Conservation (phyloP, 2,329 filamentous ascomycete genomes). For the Cordyceps militaris region DNA sequence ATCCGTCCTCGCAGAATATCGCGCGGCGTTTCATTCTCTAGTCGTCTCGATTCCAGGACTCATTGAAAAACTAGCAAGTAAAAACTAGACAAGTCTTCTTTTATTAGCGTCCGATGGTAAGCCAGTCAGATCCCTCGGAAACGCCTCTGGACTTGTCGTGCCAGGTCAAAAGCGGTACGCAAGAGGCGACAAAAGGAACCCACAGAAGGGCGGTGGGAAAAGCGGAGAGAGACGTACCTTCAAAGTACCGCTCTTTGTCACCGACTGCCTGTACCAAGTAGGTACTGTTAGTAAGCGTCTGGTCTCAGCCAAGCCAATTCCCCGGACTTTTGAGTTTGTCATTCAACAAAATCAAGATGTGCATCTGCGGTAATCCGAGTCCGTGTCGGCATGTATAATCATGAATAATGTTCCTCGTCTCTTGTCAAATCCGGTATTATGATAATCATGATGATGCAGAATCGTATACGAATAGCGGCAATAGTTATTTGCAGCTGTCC, state of each 20-base stretch:
- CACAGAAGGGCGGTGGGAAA: background rate
- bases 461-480: background rate
- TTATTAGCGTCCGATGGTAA: slow-evolving; percentile 1
- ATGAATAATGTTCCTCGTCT: too few species aligned
- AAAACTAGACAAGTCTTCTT: background rate
- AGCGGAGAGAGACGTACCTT: background rate
- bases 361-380: background rate
- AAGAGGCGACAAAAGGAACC: background rate
- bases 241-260: background rate
- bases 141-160: background rate
- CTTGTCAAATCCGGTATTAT: background rate
- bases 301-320: slow-evolving; percentile 1
- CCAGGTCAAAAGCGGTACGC: background rate
- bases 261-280: background rate
- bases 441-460: background rate
- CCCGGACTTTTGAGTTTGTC: background rate
- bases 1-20: background rate
- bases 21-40: background rate
- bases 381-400: too few species aligned
- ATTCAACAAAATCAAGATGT: background rate
- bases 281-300: background rate
- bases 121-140: background rate
- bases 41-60: background rate
- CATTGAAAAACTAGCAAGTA: background rate
- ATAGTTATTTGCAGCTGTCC: background rate